These are phyloP conservation scores for Fusarium scirpi DNA, from an alignment of 2,329 filamentous ascomycete species.

Conservation along the genomic window DNA sequence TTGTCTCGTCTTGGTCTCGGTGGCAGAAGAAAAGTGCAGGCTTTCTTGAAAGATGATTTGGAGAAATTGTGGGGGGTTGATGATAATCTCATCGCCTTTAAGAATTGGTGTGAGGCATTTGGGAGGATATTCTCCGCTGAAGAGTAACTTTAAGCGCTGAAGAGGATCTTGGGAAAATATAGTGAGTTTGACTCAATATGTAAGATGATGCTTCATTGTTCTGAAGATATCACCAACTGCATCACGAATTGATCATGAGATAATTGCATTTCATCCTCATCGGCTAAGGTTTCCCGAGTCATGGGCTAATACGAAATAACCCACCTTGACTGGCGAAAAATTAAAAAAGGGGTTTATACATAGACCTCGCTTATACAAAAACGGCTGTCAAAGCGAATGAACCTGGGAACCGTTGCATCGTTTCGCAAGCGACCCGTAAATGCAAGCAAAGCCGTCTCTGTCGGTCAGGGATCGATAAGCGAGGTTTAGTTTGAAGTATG, in stretches of 20 bases:
- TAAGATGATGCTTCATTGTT: background rate
- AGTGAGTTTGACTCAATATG: background rate
- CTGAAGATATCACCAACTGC: background rate
- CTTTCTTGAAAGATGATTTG: conserved; percentile 20
- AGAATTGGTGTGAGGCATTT: conserved; percentile 30
- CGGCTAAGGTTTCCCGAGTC: background rate
- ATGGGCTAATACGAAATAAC: conserved; percentile 17
- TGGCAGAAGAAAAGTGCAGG: background rate
- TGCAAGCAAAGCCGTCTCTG: conserved; percentile 11
- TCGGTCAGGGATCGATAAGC: conserved; percentile 29
- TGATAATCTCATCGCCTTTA: conserved; percentile 1
- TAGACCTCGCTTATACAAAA: conserved; percentile 21
- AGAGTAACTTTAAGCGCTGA: background rate
- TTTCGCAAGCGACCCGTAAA: conserved; percentile 42
- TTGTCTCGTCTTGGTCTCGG: background rate
- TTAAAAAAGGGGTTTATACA: background rate
- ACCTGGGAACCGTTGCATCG: conserved; percentile 34
- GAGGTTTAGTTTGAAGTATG: background rate
- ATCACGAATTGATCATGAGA: background rate
- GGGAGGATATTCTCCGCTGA: background rate
- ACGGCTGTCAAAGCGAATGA: conserved; percentile 33
- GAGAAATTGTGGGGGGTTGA: conserved; percentile 32
- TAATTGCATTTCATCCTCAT: background rate
- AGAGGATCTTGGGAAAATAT: background rate
- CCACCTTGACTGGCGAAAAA: conserved; percentile 12